A percentile compares a stretch with the other conserved stretches of the same genome.
Conservation (phyloP, 176 grass and related monocot species). For the Triticum turgidum region DNA sequence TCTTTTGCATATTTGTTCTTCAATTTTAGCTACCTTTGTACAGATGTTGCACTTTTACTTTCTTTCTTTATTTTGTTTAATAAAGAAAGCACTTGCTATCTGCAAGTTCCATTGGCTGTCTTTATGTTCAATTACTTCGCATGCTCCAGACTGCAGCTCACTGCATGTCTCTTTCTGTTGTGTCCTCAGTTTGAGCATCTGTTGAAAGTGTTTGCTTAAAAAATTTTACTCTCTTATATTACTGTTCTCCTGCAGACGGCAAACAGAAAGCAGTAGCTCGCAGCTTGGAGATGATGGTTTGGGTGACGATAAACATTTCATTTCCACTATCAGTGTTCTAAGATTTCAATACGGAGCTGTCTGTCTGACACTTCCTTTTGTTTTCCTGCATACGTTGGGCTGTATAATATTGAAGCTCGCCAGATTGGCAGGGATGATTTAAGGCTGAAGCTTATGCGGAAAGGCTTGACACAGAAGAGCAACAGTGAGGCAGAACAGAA, state of each 20-base stretch:
- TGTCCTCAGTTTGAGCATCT: neutral
- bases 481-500: conserved; percentile 41
- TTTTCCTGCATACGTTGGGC: conserved; percentile 34
- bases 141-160: neutral
- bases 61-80: neutral
- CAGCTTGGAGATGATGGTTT: conserved; percentile 40
- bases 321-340: conserved; percentile 31
- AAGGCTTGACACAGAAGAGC: conserved; percentile 51
- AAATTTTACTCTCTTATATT: conserved; percentile 10
- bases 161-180: neutral
- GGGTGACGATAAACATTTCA: conserved; percentile 35
- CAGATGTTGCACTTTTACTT: neutral
- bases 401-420: conserved; percentile 44
- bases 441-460: conserved; percentile 78
- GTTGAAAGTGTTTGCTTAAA: conserved; percentile 16
- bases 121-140: neutral
- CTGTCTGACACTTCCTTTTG: conserved; percentile 21
- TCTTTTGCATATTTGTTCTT: neutral
- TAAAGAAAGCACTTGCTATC: conserved; percentile 13
- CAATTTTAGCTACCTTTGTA: neutral
- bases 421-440: conserved; percentile 59
- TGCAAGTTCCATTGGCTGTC: neutral
- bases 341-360: neutral
- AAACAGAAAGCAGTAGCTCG: conserved; percentile 41
- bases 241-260: conserved; percentile 40